Base-by-base conservation (phyloP, 768 basidiomycete genomes). In the Scleroderma citrinum region DNA sequence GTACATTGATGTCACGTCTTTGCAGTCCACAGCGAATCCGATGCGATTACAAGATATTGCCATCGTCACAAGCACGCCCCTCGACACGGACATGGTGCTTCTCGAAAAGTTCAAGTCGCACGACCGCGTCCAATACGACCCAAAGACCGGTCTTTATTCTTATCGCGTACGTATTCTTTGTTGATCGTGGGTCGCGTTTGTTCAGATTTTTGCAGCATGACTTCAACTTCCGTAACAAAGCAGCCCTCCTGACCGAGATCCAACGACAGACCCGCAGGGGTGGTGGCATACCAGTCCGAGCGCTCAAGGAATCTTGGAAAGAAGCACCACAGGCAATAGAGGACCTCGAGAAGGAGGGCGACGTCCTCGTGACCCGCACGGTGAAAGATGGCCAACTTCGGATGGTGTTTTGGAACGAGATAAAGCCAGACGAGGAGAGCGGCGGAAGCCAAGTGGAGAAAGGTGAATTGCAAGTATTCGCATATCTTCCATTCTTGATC, bases 361-460 rank as follows among this genome's bases (percentile, higher is more conserved):
- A 92, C 48, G 88, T 92, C 1, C 75, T 92, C 35, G 87, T 92
- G n/a, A 93, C 87, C 16, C 76, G 92, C 39, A 88, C 88, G 0
- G 69, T 78, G 42, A 93, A 91, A 61, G 90, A 93, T 57, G 85
- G 85, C 0, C 84, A 88, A 56, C 69, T 87, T 61, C 77, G 83
- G 45, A 85, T 87, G 81, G 90, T 91, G 1, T 92, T 91, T 57
- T 92, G 85, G 84, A 93, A 93, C 55, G 90, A 93, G 65, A 78
- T 92, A 51, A 87, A 87, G 59, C 82, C 85, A 1, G 80, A 74
- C 23, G 84, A 87, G 54, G 83, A 87, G 38, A 75, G 69, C 43
- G 88, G 85, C 3, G 85, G 84, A 2, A 75, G 76, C 54, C 66
- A 68, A n/a, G 80, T 92, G 3, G 90, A 93, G 68, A 81, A 91